These are phyloP conservation scores for Fraxinus albicans DNA, from an alignment of 305 asterid species.

Conservation along the genomic window DNA sequence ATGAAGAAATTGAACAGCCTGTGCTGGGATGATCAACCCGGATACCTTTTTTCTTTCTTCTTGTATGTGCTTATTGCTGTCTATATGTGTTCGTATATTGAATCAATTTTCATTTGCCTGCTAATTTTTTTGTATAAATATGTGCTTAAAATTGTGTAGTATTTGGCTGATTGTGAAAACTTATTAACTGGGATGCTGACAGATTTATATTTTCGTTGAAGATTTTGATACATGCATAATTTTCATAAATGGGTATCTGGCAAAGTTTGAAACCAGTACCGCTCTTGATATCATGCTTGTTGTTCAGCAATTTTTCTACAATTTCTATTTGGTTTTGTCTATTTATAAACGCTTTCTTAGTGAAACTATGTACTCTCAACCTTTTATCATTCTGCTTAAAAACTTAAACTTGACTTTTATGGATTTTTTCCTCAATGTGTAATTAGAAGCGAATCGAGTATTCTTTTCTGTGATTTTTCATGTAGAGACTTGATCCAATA, in stretches of 20 bases:
- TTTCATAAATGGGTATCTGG: neutral
- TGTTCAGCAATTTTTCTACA: neutral
- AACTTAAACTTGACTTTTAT: constrained; percentile 28
- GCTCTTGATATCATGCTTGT: neutral
- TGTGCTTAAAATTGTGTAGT: neutral
- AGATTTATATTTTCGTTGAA: too few relatives aligned
- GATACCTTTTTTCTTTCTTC: neutral
- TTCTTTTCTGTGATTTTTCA: too few relatives aligned
- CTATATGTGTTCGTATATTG: neutral
- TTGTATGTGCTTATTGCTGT: neutral
- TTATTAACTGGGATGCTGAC: neutral
- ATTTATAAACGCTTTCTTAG: neutral
- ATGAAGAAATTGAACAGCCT: constrained; percentile 1
- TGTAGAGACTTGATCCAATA: too few relatives aligned
- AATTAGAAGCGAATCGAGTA: neutral
- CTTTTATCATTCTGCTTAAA: constrained; percentile 34
- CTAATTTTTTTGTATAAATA: neutral
- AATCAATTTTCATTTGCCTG: neutral
- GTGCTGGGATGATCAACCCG: neutral
- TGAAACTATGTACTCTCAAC: neutral
- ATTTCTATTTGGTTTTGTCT: neutral
- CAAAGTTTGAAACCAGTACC: neutral
- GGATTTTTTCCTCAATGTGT: constrained; percentile 31
- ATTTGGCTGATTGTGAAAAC: neutral
- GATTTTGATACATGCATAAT: too few relatives aligned